Percentiles rank a stretch among this genome's conserved stretches.
phyloP scores from a whole-genome alignment of 345 rosid genomes.

The Pistacia integerrima region DNA sequence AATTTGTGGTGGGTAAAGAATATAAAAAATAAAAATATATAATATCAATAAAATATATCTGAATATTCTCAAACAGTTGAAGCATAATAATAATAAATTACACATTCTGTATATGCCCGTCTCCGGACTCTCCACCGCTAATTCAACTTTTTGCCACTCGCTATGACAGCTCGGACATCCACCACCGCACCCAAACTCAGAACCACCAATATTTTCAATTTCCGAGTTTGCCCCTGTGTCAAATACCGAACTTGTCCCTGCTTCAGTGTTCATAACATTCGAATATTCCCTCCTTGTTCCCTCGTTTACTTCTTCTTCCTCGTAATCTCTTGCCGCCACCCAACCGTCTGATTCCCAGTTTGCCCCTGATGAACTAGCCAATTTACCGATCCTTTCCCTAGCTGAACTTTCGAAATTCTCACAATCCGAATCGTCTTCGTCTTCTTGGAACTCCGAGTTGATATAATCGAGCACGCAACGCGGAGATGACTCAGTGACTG shows the following conservation, averaged over 20 bases:
- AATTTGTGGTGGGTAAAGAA: not conserved
- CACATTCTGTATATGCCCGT: conserved; percentile 10
- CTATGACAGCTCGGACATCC: conserved; percentile 22
- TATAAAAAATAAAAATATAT: not conserved
- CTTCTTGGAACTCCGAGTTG: conserved; percentile 43
- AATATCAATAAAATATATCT: conserved; percentile 16
- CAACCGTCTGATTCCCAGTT: conserved; percentile 69
- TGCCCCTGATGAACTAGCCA: conserved; percentile 32
- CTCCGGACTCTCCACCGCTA: conserved; percentile 23
- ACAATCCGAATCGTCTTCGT: conserved; percentile 14
- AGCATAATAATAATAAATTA: not conserved
- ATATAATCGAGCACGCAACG: conserved; percentile 73
- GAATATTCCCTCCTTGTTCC: conserved; percentile 27
- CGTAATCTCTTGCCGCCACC: conserved; percentile 41
- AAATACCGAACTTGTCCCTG: conserved; percentile 25
- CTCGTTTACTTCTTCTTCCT: conserved; percentile 16
- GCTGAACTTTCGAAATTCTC: conserved; percentile 22
- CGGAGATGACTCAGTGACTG: conserved; percentile 54
- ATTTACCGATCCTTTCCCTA: conserved; percentile 26
- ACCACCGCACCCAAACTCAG: not conserved
- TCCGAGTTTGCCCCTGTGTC: conserved; percentile 10
- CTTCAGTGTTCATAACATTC: conserved; percentile 18
- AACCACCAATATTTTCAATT: not conserved
- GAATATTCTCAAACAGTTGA: conserved; percentile 16
- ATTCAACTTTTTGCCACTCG: conserved; percentile 16